Conservation (phyloP, 192 early-diverging fungal genomes). For the Linnemannia schmuckeri region DNA sequence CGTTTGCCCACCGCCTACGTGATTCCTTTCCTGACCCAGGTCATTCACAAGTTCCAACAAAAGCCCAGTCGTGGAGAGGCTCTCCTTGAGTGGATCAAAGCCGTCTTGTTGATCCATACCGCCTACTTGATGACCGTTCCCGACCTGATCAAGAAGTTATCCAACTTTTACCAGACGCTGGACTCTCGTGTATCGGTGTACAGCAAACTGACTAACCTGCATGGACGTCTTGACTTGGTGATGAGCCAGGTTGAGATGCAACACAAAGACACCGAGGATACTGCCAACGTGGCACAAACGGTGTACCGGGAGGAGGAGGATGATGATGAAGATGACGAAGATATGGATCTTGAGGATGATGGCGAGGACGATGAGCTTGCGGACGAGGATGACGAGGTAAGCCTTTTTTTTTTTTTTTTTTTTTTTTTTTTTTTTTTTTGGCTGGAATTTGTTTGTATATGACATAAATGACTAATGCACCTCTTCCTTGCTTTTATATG, state of each 20-base stretch:
- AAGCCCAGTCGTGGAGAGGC: slow-evolving; percentile 60
- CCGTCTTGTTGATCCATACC: slow-evolving; percentile 62
- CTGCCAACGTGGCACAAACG: slow-evolving; percentile 55
- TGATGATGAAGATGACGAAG: slow-evolving; percentile 41
- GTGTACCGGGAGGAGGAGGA: slow-evolving; percentile 64
- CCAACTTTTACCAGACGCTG: slow-evolving; percentile 65
- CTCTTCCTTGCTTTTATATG: not conserved
- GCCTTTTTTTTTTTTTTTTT: not conserved
- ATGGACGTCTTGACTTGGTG: slow-evolving; percentile 67
- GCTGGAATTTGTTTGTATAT: not conserved
- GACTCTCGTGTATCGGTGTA: slow-evolving; percentile 61
- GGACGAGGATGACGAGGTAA: slow-evolving; percentile 47
- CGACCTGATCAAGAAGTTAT: slow-evolving; percentile 62
- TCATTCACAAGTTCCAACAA: slow-evolving; percentile 62
- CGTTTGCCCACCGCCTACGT: slow-evolving; percentile 65
- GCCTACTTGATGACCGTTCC: slow-evolving; percentile 72
- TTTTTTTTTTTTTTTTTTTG: not conserved
- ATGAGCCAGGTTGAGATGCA: slow-evolving; percentile 63
- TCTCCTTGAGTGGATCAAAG: slow-evolving; percentile 67
- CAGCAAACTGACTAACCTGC: slow-evolving; percentile 61
- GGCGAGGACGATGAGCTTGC: slow-evolving; percentile 51
- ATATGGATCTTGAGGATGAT: slow-evolving; percentile 49
- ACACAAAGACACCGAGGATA: slow-evolving; percentile 51
- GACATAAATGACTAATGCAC: not conserved
- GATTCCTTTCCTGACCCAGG: slow-evolving; percentile 63